These are phyloP conservation scores for Penicillium freii DNA, from an alignment of 2,329 filamentous ascomycete species.

Conservation along the genomic window DNA sequence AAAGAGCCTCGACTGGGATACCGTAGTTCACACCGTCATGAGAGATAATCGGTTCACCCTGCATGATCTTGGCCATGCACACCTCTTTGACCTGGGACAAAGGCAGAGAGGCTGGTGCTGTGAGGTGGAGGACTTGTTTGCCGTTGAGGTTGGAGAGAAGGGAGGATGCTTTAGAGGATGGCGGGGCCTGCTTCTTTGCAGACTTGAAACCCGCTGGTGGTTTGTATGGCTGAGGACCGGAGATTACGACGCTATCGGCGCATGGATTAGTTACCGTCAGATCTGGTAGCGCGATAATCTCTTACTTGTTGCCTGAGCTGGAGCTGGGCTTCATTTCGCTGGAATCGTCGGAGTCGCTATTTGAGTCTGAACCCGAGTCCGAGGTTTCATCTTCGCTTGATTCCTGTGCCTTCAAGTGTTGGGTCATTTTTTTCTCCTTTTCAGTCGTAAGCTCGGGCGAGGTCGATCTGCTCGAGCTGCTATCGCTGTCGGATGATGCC, in stretches of 20 bases:
- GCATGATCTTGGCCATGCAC: slow-evolving; percentile 41
- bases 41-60: slow-evolving; percentile 43
- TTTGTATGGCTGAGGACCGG: slow-evolving; percentile 40
- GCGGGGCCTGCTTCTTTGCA: slow-evolving; percentile 32
- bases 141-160: slow-evolving; percentile 40
- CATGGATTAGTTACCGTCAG: neutral
- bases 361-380: slow-evolving; percentile 19
- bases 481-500: slow-evolving; percentile 28
- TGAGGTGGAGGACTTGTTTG: slow-evolving; percentile 51
- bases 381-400: slow-evolving; percentile 21
- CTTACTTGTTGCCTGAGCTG: slow-evolving; percentile 22
- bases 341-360: slow-evolving; percentile 19
- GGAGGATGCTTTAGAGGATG: slow-evolving; percentile 34
- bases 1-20: slow-evolving; percentile 36
- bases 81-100: slow-evolving; percentile 47
- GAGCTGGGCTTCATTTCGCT: slow-evolving; percentile 20
- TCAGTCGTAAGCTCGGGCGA: slow-evolving; percentile 26
- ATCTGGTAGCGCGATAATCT: too few relatives aligned
- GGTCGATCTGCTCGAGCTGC: slow-evolving; percentile 29
- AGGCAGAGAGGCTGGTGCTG: slow-evolving; percentile 45
- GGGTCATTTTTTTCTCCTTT: slow-evolving; percentile 23
- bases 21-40: slow-evolving; percentile 46
- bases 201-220: slow-evolving; percentile 45
- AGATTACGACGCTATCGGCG: slow-evolving; percentile 17
- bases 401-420: slow-evolving; percentile 19